Evolutionary conservation across 2,329 filamentous ascomycete genomes (phyloP), one percentile per base, ranked within the genome.

Genomic region (Geosmithia flava): DNA sequence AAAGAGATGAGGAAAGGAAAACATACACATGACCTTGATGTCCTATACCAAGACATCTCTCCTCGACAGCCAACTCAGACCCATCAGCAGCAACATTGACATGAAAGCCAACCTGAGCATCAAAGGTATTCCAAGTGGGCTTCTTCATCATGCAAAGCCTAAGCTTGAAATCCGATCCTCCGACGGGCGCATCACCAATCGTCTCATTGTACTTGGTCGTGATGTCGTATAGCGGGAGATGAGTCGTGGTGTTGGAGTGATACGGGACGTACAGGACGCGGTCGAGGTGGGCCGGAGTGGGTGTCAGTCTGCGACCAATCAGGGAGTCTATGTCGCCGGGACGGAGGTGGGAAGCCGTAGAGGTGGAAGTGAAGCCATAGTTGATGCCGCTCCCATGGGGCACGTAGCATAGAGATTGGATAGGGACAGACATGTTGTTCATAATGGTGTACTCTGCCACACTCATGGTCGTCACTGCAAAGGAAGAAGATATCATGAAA

Each of bases 191-290:
- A 29, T 47, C 44, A n/a, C 45, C 44, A 15, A 49, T 17, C 10
- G 44, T 16, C 8, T 10, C 40, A 3, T 15, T n/a, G 29, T 47
- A 49, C 16, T 37, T n/a, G 16, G n/a, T 17, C 16, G 44, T 43
- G 29, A 49, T 39, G 17, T 49, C 20, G 20, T 47, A 49, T 7
- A 49, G 44, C 13, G 48, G 45, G 6, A 49, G 44, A 39, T 49
- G 44, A 19, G 27, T 40, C 7, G 44, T 44, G 8, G 33, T 47
- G 44, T 40, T 10, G 7, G 17, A 17, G 30, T 49, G 48, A 15
- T 37, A 41, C 1, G 48, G 48, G 1, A 49, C 30, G 44, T 49
- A 49, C 23, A 49, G 15, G 23, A 40, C 46, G n/a, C 46, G 37
- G 10, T 16, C 15, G 20, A 47, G 46, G 29, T 47, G 39, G 20